Evolutionary conservation across 148 eudicot genomes (phyloP).

Genomic region (Silene uniflora): DNA sequence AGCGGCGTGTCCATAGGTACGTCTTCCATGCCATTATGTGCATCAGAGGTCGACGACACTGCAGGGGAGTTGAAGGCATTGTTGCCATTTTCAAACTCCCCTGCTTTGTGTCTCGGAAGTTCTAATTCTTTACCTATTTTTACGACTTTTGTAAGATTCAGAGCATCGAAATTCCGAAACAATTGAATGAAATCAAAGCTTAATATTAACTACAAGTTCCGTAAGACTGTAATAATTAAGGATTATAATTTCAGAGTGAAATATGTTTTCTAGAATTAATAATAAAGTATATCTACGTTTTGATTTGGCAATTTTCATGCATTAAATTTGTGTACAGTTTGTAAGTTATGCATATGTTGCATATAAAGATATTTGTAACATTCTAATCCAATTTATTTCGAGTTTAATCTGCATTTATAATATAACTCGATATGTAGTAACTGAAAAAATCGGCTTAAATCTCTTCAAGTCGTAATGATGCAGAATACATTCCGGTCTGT

Average conservation of each 20-base stretch:
- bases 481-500: no score
- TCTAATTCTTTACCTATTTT: conserved; percentile 25
- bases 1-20: conserved; percentile 32
- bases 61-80: conserved; percentile 33
- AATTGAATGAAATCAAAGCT: background rate
- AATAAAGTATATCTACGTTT: background rate
- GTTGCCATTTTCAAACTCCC: conserved; percentile 23
- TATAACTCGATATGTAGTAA: background rate
- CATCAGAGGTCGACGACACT: conserved; percentile 1
- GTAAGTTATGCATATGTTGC: background rate
- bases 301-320: background rate
- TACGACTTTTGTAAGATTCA: background rate
- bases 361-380: background rate
- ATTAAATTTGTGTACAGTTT: background rate
- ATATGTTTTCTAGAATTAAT: background rate
- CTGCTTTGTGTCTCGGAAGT: conserved; percentile 26
- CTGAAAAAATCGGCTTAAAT: no score
- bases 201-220: no score
- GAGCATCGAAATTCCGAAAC: background rate
- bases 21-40: conserved; percentile 21
- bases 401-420: background rate
- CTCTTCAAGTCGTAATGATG: no score
- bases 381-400: background rate
- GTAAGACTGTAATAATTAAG: no score
- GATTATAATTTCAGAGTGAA: background rate